A percentile compares a stretch with the other conserved stretches of the same genome.
Evolutionary conservation across 345 rosid genomes (phyloP).

Genomic region (Alliaria petiolata): DNA sequence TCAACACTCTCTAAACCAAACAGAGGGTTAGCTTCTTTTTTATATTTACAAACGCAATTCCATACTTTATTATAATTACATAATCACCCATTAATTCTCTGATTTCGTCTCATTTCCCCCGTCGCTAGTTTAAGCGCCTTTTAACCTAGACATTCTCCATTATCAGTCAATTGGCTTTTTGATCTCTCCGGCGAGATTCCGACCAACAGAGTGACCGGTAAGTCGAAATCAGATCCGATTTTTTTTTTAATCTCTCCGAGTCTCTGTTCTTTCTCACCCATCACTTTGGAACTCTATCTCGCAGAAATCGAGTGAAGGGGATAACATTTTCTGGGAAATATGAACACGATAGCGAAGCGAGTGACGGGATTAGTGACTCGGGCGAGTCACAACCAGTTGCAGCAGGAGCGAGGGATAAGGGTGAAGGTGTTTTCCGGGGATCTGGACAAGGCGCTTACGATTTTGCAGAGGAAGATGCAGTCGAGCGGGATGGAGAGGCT

Average conservation of each 20-base stretch:
- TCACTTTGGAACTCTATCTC: not conserved
- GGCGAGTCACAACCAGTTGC: conserved; percentile 34
- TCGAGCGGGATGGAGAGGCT: conserved; percentile 87
- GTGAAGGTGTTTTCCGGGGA: conserved; percentile 65
- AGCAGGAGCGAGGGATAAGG: conserved; percentile 79
- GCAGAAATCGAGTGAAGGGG: not conserved
- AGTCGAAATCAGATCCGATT: not conserved
- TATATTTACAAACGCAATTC: not conserved
- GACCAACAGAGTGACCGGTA: no score
- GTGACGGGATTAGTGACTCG: conserved; percentile 28
- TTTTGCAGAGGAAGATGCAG: conserved; percentile 77
- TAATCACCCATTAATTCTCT: not conserved
- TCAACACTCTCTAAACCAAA: not conserved
- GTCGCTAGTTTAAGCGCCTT: not conserved
- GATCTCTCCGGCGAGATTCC: conserved; percentile 18
- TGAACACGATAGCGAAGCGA: conserved; percentile 35
- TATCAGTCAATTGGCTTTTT: not conserved
- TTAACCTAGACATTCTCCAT: not conserved
- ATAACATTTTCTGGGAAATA: no score
- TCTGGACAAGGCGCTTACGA: conserved; percentile 59
- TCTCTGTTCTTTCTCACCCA: not conserved
- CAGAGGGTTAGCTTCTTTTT: not conserved
- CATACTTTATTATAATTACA: not conserved
- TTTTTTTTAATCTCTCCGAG: not conserved
- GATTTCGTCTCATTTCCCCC: not conserved